Conservation (phyloP, 345 rosid genomes). For the Citrus cavaleriei region DNA sequence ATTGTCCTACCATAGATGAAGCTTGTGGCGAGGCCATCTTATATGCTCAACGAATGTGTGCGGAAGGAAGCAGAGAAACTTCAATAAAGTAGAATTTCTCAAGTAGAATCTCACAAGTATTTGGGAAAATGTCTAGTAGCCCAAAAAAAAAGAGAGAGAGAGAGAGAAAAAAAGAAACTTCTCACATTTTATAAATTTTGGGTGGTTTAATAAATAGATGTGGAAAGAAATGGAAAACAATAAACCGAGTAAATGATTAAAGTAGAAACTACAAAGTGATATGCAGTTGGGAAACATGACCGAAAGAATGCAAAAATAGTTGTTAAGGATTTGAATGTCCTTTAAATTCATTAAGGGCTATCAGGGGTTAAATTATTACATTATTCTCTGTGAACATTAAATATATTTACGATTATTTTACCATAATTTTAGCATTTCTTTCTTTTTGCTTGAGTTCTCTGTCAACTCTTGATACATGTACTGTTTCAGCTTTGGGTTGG, state of each 20-base stretch:
- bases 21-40: background rate
- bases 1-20: background rate
- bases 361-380: background rate
- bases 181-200: background rate
- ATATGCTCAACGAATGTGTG: background rate
- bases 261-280: too few relatives aligned
- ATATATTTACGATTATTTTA: background rate
- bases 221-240: background rate
- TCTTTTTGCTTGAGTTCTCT: conserved; percentile 12
- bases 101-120: background rate
- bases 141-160: background rate
- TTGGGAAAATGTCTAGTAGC: background rate
- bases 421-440: background rate
- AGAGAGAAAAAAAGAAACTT: background rate
- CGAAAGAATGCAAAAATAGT: too few relatives aligned
- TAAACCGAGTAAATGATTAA: background rate
- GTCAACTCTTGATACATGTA: conserved; percentile 7
- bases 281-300: background rate
- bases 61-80: background rate
- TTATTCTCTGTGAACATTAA: background rate
- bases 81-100: background rate
- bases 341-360: background rate
- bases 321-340: background rate
- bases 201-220: background rate
- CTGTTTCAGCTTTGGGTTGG: conserved; percentile 91